A percentile compares a stretch with the other conserved stretches of the same genome.
phyloP scores from a whole-genome alignment of 108 stramenopile species.

The Poteriospumella lacustris region DNA sequence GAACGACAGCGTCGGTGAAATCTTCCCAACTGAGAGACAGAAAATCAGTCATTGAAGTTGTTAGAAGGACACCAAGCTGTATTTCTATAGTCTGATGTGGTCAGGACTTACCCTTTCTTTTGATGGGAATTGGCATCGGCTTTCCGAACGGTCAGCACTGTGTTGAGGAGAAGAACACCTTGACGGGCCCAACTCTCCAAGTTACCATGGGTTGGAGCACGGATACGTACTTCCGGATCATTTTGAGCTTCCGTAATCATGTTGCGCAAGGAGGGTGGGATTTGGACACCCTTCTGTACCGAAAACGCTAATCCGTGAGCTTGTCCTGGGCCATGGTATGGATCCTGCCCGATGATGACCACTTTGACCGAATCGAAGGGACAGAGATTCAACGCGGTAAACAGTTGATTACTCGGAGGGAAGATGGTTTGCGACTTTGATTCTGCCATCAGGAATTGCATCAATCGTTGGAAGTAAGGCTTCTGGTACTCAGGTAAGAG shows the following conservation, averaged over 20 bases:
- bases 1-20: conserved; percentile 83
- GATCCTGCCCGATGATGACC: conserved; percentile 98
- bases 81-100: background rate
- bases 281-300: conserved; percentile 63
- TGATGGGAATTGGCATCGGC: conserved; percentile 82
- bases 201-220: conserved; percentile 23
- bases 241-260: conserved; percentile 74
- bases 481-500: conserved; percentile 17
- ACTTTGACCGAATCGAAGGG: conserved; percentile 75
- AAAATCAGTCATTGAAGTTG: background rate
- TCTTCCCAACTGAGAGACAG: conserved; percentile 68
- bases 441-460: conserved; percentile 39
- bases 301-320: conserved; percentile 66
- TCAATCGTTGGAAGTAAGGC: conserved; percentile 46
- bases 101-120: conserved; percentile 55
- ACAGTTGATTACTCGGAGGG: conserved; percentile 72
- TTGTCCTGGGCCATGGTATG: conserved; percentile 86
- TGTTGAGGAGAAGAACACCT: conserved; percentile 92
- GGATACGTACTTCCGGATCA: background rate
- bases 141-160: conserved; percentile 79
- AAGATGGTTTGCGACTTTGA: conserved; percentile 50
- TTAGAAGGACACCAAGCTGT: background rate
- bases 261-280: conserved; percentile 85
- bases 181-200: conserved; percentile 50
- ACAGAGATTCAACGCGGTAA: conserved; percentile 79